These are phyloP conservation scores for Asterophora lycoperdoides DNA, from an alignment of 768 basidiomycete genomes.

Conservation along the genomic window DNA sequence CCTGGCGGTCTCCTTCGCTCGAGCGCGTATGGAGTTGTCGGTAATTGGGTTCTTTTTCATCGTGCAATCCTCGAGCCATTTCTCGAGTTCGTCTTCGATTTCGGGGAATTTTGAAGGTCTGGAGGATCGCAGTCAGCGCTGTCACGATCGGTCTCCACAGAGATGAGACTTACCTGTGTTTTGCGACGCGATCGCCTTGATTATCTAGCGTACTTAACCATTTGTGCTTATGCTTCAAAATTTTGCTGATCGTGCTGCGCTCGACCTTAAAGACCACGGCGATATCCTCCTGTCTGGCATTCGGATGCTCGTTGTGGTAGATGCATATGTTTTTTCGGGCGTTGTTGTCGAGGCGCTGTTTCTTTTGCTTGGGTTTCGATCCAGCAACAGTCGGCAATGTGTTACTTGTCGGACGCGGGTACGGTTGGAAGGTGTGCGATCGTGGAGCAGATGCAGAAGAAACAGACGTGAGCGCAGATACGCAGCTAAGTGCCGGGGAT, in stretches of 20 bases:
- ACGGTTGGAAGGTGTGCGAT: constrained; percentile 16
- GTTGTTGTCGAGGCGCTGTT: constrained; percentile 68
- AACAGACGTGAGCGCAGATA: constrained; percentile 49
- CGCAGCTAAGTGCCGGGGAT: constrained; percentile 61
- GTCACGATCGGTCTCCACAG: constrained; percentile 8
- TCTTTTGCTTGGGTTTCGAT: constrained; percentile 44
- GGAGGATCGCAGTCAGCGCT: constrained; percentile 9
- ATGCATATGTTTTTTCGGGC: constrained; percentile 75
- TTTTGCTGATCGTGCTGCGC: constrained; percentile 92
- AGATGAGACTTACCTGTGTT: constrained; percentile 52
- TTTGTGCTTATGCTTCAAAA: constrained; percentile 77
- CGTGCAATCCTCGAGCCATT: constrained; percentile 56
- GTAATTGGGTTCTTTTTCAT: constrained; percentile 46
- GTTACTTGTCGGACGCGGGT: constrained; percentile 14
- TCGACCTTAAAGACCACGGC: constrained; percentile 74
- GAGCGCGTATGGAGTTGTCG: constrained; percentile 59
- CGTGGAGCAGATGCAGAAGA: constrained; percentile 30
- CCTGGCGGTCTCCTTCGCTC: constrained; percentile 65
- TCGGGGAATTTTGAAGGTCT: constrained; percentile 81
- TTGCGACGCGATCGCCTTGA: constrained; percentile 55
- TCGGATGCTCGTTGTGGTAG: constrained; percentile 59
- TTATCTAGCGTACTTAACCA: constrained; percentile 71
- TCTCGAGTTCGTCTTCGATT: constrained; percentile 61
- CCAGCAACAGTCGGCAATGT: constrained; percentile 4
- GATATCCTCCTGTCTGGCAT: constrained; percentile 80